Evolutionary conservation across 179 eudicot genomes (phyloP).

Genomic region (Pouteria campechiana): DNA sequence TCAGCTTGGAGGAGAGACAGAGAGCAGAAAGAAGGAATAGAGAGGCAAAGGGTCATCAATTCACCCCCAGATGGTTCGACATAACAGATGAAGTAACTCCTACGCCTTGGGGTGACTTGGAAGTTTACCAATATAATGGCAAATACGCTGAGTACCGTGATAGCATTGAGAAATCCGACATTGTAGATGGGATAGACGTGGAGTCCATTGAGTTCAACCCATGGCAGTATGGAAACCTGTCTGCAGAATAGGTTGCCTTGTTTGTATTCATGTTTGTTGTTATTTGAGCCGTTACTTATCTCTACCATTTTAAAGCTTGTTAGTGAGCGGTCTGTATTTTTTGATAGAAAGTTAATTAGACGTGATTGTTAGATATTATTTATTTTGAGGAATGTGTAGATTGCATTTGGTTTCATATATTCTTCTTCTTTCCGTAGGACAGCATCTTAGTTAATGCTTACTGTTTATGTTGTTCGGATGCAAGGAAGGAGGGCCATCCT

Average conservation of each 20-base stretch:
- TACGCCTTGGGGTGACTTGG: conserved; percentile 83
- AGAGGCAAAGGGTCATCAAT: conserved; percentile 42
- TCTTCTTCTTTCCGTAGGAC: no score
- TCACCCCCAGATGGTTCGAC: conserved; percentile 56
- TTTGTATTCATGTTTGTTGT: not conserved
- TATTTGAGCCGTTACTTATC: no score
- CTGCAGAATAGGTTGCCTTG: conserved; percentile 21
- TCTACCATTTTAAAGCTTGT: no score
- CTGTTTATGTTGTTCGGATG: no score
- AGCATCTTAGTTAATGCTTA: no score
- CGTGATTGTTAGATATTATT: no score
- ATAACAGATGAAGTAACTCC: conserved; percentile 28
- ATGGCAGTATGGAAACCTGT: conserved; percentile 45
- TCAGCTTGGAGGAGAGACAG: conserved; percentile 65
- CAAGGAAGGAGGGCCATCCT: no score
- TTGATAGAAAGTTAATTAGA: no score
- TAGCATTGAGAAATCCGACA: conserved; percentile 22
- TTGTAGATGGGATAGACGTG: conserved; percentile 15
- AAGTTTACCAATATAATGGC: conserved; percentile 44
- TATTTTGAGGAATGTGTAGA: no score
- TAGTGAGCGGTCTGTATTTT: no score
- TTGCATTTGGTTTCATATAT: no score
- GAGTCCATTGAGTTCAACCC: conserved; percentile 46
- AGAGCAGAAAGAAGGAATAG: conserved; percentile 56
- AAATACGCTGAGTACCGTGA: conserved; percentile 38